Evolutionary conservation across 257 asterid genomes (phyloP), one percentile per base, ranked within the genome.

Genomic region (Nemophila menziesii): DNA sequence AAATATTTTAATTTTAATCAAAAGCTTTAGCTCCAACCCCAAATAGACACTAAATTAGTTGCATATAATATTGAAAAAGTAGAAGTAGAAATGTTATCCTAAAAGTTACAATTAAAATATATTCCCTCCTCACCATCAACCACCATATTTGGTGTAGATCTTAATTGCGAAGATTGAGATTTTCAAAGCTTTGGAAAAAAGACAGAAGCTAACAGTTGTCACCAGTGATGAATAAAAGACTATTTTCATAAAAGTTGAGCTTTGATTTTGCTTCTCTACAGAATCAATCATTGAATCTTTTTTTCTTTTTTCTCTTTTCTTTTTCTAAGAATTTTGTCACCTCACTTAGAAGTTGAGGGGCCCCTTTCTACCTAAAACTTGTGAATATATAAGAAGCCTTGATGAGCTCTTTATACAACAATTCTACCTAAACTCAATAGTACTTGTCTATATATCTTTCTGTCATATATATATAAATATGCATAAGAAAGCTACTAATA

Each of bases 141-240:
- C 79, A 77, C 89, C 64, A 63, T 64, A 67, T 73, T 67, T 67
- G 74, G 40, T 65, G 65, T 67, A 75, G 77, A 67, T 77, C 72
- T 65, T 67, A n/a, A n/a, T n/a, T n/a, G 62, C 1, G 73, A 79
- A 62, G 73, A 71, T 81, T 63, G 74, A 63, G 73, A 60, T 62
- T 53, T 47, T 41, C 9, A 33, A 65, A 52, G 55, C 52, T 48
- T 53, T 52, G 47, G 60, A 69, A 47, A 55, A 58, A 71, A 69
- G 82, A 79, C 78, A 68, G 33, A 53, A 58, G 55, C 76, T 48
- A 62, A 77, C 83, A 83, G 90, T 83, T n/a, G n/a, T n/a, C n/a
- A n/a, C n/a, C n/a, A n/a, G n/a, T n/a, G n/a, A n/a, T n/a, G n/a
- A n/a, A n/a, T n/a, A n/a, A n/a, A n/a, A n/a, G n/a, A n/a, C n/a